Base-by-base conservation (phyloP, 2,329 filamentous ascomycete species). In the Cordyceps farinosa region DNA sequence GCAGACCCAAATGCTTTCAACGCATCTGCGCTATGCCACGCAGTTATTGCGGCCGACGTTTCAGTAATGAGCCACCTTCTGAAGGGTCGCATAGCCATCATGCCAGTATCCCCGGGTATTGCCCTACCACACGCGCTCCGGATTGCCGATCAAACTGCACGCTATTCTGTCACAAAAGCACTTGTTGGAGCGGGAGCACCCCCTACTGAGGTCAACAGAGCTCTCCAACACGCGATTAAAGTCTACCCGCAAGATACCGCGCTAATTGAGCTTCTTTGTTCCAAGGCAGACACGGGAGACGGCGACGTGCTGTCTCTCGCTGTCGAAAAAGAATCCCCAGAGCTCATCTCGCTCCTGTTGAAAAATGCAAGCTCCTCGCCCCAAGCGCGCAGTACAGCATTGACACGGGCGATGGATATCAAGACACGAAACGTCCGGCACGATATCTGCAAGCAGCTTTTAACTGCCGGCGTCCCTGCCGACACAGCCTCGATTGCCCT, bases 1-100 rank as follows among this genome's bases (percentile, higher is more conserved):
- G 84, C 84, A 2, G 80, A 86, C 53, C 74, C 84, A n/a, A 85
- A 87, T 65, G 75, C 77, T 1, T 77, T 79, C 63, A 80, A 84
- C 32, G 83, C 79, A 0, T 78, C 80, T 1, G 78, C 84, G 0
- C 70, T 87, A 0, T 81, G 81, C 59, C 75, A 76, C 60, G 82
- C 83, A 5, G 78, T 87, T 2, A 77, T 77, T 22, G 77, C 76
- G 1, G 77, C 78, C 15, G 76, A 81, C 51, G 70, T 74, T 0
- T 74, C 75, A 5, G 70, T 86, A 8, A 77, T 80, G 10, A 82
- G 85, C 48, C 69, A 84, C 29, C 69, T 87, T 3, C 77, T 87
- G 53, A 70, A 72, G 4, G 70, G 72, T 38, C 40, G 73, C 66
- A 56, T 70, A 64, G 34, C 68, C 3, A 81, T 79, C 2, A 79